Evolutionary conservation across 129 eudicot genomes (phyloP).

Genomic region (Deinandra increscens): DNA sequence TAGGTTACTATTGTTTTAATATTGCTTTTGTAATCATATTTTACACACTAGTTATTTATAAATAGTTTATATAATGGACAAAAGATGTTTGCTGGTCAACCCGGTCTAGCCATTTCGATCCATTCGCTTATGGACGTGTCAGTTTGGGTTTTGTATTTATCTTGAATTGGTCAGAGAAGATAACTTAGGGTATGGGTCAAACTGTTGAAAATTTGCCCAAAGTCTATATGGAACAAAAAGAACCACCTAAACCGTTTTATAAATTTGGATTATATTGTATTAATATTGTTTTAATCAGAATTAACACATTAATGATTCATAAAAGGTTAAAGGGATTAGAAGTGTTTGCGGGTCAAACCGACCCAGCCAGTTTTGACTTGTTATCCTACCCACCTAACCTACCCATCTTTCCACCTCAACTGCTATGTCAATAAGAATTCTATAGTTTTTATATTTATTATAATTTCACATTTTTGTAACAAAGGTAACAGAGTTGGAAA

Average conservation of each 20-base stretch:
- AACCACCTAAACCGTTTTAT: not conserved
- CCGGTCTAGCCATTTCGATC: not conserved
- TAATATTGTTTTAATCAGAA: slow-evolving; percentile 9
- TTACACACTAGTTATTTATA: not conserved
- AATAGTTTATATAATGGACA: not conserved
- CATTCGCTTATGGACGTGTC: slow-evolving; percentile 7
- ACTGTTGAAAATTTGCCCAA: not conserved
- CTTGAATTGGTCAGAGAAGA: not conserved
- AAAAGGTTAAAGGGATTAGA: not conserved
- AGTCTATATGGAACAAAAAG: not conserved
- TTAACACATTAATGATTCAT: not conserved
- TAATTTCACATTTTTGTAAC: slow-evolving; percentile 6
- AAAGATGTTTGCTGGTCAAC: not conserved
- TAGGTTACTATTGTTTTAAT: not conserved
- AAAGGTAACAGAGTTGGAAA: slow-evolving; percentile 80
- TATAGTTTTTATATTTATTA: not conserved
- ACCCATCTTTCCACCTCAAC: slow-evolving; percentile 8
- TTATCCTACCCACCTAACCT: not conserved
- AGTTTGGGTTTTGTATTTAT: not conserved
- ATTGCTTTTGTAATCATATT: not conserved
- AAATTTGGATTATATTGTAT: not conserved
- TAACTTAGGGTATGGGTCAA: not conserved
- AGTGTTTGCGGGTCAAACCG: not conserved
- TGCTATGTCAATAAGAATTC: slow-evolving; percentile 3
- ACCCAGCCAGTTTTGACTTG: slow-evolving; percentile 2